phyloP scores from a whole-genome alignment of 352 stramenopile species.

The Phytophthora foliorum region DNA sequence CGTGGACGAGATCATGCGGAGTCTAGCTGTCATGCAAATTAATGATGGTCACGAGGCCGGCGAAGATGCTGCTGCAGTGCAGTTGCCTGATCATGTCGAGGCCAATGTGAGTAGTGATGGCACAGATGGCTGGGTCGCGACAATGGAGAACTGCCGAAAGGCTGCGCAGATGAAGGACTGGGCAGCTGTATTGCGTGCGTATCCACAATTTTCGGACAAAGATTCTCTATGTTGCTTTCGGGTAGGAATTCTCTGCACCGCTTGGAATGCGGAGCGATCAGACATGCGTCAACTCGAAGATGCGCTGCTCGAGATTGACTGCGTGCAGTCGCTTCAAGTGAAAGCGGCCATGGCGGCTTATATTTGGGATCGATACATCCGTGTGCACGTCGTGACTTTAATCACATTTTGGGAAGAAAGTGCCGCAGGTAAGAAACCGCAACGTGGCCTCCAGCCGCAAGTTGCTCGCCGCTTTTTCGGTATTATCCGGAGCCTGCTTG shows the following conservation, averaged over 20 bases:
- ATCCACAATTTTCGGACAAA: conserved; percentile 68
- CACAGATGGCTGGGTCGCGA: conserved; percentile 64
- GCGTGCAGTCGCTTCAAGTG: conserved; percentile 44
- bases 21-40: conserved; percentile 81
- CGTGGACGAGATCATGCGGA: conserved; percentile 81
- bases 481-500: conserved; percentile 76
- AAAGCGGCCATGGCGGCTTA: conserved; percentile 73
- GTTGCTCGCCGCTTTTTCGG: conserved; percentile 81
- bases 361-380: conserved; percentile 88
- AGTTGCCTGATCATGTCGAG: conserved; percentile 29
- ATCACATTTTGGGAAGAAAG: conserved; percentile 89
- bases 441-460: conserved; percentile 80
- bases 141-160: conserved; percentile 74
- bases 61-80: conserved; percentile 48
- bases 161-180: conserved; percentile 76
- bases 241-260: conserved; percentile 66
- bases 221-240: conserved; percentile 79
- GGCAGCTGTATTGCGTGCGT: conserved; percentile 58
- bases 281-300: conserved; percentile 89
- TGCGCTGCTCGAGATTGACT: conserved; percentile 72
- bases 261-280: conserved; percentile 85
- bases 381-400: conserved; percentile 82
- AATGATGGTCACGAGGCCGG: conserved; percentile 69
- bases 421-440: conserved; percentile 65
- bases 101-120: conserved; percentile 24